Percentiles rank a stretch among this genome's conserved stretches.
Conservation (phyloP, 495 filamentous ascomycete genomes). For the Talaromyces wortmannii region DNA sequence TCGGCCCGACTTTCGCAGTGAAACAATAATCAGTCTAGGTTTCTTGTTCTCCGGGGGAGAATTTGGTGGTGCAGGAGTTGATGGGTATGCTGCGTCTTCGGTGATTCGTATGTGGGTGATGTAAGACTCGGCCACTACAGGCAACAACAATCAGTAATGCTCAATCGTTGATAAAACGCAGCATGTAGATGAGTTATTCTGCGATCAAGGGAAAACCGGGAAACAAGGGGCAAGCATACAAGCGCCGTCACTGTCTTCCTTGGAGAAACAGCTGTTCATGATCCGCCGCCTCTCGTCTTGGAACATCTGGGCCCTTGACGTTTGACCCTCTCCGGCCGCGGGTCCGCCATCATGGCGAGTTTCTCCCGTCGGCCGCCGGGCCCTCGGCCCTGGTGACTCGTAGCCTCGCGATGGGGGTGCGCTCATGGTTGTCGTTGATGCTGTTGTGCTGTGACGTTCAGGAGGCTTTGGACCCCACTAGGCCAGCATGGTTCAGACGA, state of each 20-base stretch:
- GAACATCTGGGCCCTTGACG: constrained; percentile 78
- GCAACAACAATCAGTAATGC: neutral
- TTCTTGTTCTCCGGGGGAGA: constrained; percentile 71
- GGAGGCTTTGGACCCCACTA: constrained; percentile 18
- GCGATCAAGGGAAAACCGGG: neutral
- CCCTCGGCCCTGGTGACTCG: constrained; percentile 19
- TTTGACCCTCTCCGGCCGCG: constrained; percentile 20
- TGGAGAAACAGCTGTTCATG: constrained; percentile 84
- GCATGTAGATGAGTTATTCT: neutral
- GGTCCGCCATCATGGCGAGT: constrained; percentile 19
- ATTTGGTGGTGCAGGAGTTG: constrained; percentile 72
- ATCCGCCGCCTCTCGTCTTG: constrained; percentile 95
- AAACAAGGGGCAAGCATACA: constrained; percentile 45
- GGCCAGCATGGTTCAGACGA: neutral
- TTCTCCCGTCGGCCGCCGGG: constrained; percentile 26
- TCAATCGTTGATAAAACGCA: neutral
- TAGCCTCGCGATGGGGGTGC: constrained; percentile 26
- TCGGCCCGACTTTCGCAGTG: constrained; percentile 83
- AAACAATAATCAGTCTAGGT: constrained; percentile 80
- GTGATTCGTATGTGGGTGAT: constrained; percentile 91
- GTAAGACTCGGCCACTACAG: constrained; percentile 81
- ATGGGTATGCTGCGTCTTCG: constrained; percentile 81
- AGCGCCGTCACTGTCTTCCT: constrained; percentile 75
- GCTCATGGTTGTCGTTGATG: constrained; percentile 25
- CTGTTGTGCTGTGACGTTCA: constrained; percentile 19